phyloP scores from a whole-genome alignment of 331 rosid species.

The Acacia concinna region DNA sequence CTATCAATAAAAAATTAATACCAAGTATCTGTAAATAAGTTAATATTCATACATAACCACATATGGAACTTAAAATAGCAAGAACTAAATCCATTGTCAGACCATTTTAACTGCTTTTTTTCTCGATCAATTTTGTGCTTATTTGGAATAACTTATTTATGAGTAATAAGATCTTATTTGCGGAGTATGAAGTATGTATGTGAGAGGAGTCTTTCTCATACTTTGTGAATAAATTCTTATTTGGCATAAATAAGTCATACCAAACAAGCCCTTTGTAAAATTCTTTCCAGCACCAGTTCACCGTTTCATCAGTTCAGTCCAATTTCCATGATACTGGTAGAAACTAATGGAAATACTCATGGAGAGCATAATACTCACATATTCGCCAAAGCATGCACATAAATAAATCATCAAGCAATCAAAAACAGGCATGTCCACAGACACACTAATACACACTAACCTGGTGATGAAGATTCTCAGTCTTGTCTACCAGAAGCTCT shows the following conservation, averaged over 20 bases:
- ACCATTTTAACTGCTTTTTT: background rate
- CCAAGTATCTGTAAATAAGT: background rate
- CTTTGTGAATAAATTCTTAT: no score
- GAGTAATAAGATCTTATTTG: no score
- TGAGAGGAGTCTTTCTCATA: no score
- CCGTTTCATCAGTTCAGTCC: background rate
- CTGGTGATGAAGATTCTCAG: conserved; percentile 94
- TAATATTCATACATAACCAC: background rate
- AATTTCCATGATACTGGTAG: background rate
- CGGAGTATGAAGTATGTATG: no score
- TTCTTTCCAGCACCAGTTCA: background rate
- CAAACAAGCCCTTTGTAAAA: no score
- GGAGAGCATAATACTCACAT: background rate
- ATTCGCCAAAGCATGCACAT: background rate
- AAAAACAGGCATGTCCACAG: background rate
- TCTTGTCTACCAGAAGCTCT: conserved; percentile 96
- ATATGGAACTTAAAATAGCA: background rate
- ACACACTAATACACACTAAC: conserved; percentile 39
- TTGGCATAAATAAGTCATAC: no score
- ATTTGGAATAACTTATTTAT: no score
- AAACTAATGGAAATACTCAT: background rate
- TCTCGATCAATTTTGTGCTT: background rate
- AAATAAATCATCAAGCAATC: background rate
- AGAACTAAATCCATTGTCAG: background rate
- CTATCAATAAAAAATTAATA: background rate